Conservation (phyloP, 179 eudicot genomes). For the Silene coronaria region DNA sequence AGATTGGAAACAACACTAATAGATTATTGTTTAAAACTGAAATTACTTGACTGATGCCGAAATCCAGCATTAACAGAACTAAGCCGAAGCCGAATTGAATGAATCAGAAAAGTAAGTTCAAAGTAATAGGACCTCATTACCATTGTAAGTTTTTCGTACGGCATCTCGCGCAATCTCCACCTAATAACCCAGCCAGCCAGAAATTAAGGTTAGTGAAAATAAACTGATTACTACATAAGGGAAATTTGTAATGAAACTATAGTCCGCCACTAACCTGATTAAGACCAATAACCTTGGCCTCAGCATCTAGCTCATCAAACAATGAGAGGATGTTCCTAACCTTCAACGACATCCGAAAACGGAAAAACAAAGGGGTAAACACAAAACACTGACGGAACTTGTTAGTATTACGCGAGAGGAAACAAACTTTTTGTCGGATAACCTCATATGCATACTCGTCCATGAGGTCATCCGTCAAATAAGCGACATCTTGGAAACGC, state of each 20-base stretch:
- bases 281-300: constrained; percentile 5
- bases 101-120: too few species aligned
- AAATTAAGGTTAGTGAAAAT: not conserved
- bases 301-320: constrained; percentile 6
- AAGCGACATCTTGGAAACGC: constrained; percentile 6
- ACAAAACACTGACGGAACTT: not conserved
- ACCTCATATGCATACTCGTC: constrained; percentile 13
- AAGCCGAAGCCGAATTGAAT: too few species aligned
- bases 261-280: not conserved
- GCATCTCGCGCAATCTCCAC: not conserved
- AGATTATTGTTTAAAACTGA: too few species aligned
- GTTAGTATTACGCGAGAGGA: not conserved
- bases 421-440: too few species aligned
- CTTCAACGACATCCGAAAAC: constrained; percentile 3
- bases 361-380: not conserved
- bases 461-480: constrained; percentile 14
- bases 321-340: not conserved
- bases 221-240: too few species aligned
- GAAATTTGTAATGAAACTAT: too few species aligned
- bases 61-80: too few species aligned
- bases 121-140: too few species aligned
- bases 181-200: not conserved
- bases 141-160: not conserved
- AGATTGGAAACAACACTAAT: too few species aligned
- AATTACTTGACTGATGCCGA: too few species aligned